These are phyloP conservation scores for Ogataea glucozyma DNA, from an alignment of 805 yeast genomes.

Conservation along the genomic window DNA sequence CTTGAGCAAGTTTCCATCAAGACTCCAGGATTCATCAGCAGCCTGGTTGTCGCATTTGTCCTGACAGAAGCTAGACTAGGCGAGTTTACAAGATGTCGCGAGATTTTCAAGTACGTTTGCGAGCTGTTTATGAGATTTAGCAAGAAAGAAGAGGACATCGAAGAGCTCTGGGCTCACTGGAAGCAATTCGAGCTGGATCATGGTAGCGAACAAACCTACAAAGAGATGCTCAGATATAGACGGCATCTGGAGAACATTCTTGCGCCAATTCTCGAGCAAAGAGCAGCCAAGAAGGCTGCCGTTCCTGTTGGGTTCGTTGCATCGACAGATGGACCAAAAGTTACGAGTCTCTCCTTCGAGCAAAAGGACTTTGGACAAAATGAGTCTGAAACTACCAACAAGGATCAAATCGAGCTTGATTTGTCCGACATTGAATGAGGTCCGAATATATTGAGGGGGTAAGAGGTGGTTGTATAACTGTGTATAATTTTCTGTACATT, in stretches of 20 bases:
- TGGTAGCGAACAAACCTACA: constrained; percentile 73
- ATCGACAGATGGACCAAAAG: constrained; percentile 39
- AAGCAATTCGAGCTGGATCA: constrained; percentile 66
- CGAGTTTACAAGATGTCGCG: constrained; percentile 63
- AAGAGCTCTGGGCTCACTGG: constrained; percentile 66
- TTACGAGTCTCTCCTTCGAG: constrained; percentile 27
- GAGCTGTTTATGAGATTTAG: constrained; percentile 39
- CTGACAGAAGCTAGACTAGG: constrained; percentile 53
- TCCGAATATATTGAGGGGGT: constrained; percentile 1
- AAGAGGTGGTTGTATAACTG: not conserved
- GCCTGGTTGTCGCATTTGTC: constrained; percentile 56
- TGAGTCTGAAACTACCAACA: constrained; percentile 37
- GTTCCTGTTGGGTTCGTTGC: constrained; percentile 52
- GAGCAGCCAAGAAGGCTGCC: constrained; percentile 19
- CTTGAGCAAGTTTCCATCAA: constrained; percentile 35
- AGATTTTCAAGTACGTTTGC: constrained; percentile 56
- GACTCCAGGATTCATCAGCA: constrained; percentile 32
- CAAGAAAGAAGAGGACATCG: constrained; percentile 29
- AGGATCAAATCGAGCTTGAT: constrained; percentile 64
- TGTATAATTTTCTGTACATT: constrained; percentile 2
- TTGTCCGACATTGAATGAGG: constrained; percentile 30
- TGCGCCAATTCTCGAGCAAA: constrained; percentile 25
- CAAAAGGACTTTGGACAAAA: not conserved
- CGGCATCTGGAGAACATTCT: constrained; percentile 36
- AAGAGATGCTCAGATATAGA: constrained; percentile 68